These are phyloP conservation scores for Gentiana dahurica DNA, from an alignment of 257 asterid species.

Conservation along the genomic window DNA sequence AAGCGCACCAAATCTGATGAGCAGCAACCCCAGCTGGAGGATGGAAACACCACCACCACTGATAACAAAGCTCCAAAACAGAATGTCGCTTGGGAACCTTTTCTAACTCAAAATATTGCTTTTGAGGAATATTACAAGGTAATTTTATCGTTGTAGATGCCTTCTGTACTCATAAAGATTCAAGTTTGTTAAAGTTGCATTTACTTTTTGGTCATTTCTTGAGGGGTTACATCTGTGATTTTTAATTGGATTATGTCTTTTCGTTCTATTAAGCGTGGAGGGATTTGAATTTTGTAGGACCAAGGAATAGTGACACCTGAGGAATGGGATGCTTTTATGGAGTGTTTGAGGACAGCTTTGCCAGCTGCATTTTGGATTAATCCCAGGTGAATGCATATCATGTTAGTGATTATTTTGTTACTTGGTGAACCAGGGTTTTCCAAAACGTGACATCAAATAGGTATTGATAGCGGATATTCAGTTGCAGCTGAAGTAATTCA, in stretches of 20 bases:
- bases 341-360: constrained; percentile 49
- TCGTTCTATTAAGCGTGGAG: not conserved
- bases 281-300: constrained; percentile 26
- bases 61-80: constrained; percentile 14
- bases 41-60: constrained; percentile 13
- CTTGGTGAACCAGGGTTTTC: not conserved
- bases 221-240: not conserved
- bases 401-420: not conserved
- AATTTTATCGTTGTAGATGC: not conserved
- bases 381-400: constrained; percentile 41
- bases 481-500: no score
- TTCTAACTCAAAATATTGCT: constrained; percentile 51
- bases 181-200: not conserved
- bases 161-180: no score
- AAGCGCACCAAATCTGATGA: constrained; percentile 56
- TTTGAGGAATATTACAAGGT: constrained; percentile 93
- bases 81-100: constrained; percentile 52
- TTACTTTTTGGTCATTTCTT: not conserved
- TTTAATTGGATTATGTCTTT: not conserved
- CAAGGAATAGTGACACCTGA: constrained; percentile 64
- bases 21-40: constrained; percentile 10
- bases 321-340: constrained; percentile 79
- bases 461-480: no score
- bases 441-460: not conserved
- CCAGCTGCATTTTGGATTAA: constrained; percentile 96